Base-by-base conservation (phyloP, 805 yeast genomes). In the Candida krabiensis region DNA sequence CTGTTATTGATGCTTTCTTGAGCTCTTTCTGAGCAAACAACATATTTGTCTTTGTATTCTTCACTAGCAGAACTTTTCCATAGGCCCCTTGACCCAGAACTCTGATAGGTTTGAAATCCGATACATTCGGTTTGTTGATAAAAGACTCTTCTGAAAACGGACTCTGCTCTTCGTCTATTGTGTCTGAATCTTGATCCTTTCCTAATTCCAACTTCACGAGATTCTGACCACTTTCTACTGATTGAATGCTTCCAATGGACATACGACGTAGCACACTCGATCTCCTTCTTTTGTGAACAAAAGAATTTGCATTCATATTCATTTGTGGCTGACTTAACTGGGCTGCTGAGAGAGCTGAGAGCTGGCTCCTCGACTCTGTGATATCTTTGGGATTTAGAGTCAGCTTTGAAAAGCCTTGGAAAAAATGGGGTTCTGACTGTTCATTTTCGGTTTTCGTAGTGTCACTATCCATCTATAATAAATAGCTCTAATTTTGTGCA, bases 11-110 rank as follows among this genome's bases (percentile, higher is more conserved):
- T 0, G 95, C 95, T 54, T 87, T 87, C 48, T 79, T 79, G 48
- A 87, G 66, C 53, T 87, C 95, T 54, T 87, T 87, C 69, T 85
- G 91, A 0, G 96, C 96, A 64, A 77, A 88, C 6, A 87, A 63
- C 46, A 73, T 71, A 1, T 80, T 79, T 0, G 86, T 75, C 11
- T 64, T 46, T 32, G 57, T 64, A 54, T 86, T 86, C 28, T 79
- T 75, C 1, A 86, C 95, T 13, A 87, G 64, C 12, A 83, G 56
- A 3, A 87, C 96, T 57, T 84, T 86, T 3, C 96, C 96, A 50
- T 86, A 87, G 0, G 96, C 90, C 5, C 96, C 96, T 38, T 80
- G 75, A 0, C 96, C 96, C 7, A 87, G 65, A 0, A 86, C 88
- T 51, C 77, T 81, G 4, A 88, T 56, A 2, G 83, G 83, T 46